Evolutionary conservation across 1,284 basidiomycete genomes (phyloP), one percentile per base, ranked within the genome.

Genomic region (Acaromyces ingoldii): DNA sequence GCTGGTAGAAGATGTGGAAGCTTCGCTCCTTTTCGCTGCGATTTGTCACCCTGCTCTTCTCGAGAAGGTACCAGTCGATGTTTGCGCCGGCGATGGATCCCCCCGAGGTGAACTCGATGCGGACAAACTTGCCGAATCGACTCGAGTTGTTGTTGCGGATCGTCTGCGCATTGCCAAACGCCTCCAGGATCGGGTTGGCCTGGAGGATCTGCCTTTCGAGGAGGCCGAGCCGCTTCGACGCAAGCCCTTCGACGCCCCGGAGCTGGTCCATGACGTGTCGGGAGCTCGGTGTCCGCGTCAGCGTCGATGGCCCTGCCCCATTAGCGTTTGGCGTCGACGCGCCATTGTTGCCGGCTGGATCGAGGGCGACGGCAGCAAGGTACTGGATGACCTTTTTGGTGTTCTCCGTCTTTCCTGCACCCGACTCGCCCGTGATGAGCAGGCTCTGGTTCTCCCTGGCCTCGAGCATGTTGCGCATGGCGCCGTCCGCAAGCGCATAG

Each of bases 301-400:
- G 41, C 28, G 63, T 43, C 31, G 38, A 31, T 1, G n/a, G 45
- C 19, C 11, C n/a, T 9, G 44, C 29, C 10, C 31, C 36, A 15
- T 24, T 22, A 4, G 51, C 42, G 17, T 41, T 40, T 15, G 60
- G 45, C 9, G 57, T 45, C 6, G 61, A 63, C 19, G 60, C 44
- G 47, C 47, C 33, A 17, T 7, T 42, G n/a, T 13, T n/a, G 10
- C 40, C 49, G 4, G 42, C 22, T 25, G 47, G 53, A 45, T 74
- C 72, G 15, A 88, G 85, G 3, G 95, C 95, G 62, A 97, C 96
- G 9, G 95, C 91, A 0, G 95, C 93, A 29, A 99, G 85, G 77
- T 98, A 99, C 76, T 98, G 95, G 55, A 99, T 99, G 70, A 98
- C 93, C 74, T 97, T 97, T 82, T 99, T 98, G 13, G 95, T 99